A percentile compares a stretch with the other conserved stretches of the same genome.
phyloP scores from a whole-genome alignment of 805 yeast species.

The Metschnikowia noctiluminum region DNA sequence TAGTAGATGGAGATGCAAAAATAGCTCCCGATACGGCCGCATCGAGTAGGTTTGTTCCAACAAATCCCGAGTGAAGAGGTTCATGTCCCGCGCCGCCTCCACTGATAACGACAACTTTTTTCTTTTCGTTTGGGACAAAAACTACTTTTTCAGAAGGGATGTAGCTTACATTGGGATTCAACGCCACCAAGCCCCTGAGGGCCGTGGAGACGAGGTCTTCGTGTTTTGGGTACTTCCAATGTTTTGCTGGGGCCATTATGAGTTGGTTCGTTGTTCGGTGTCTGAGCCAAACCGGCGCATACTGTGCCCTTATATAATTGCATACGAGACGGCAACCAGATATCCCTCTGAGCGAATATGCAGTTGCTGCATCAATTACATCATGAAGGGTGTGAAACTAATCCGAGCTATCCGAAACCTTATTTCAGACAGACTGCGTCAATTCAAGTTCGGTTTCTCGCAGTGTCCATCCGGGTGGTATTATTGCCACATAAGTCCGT shows the following conservation, averaged over 20 bases:
- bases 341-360: conserved; percentile 5
- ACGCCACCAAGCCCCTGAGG: conserved; percentile 49
- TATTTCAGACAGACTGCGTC: neutral
- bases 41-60: conserved; percentile 77
- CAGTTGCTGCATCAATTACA: conserved; percentile 3
- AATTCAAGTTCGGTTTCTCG: too few relatives aligned
- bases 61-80: conserved; percentile 89
- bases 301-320: neutral
- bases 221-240: conserved; percentile 46
- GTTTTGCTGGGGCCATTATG: conserved; percentile 29
- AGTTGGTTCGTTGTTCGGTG: neutral
- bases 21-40: conserved; percentile 88
- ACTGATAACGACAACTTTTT: conserved; percentile 70
- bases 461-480: too few relatives aligned
- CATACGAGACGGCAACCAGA: conserved; percentile 1
- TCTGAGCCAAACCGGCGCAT: neutral
- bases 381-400: neutral
- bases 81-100: conserved; percentile 98
- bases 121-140: conserved; percentile 37
- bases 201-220: conserved; percentile 47
- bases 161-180: conserved; percentile 53
- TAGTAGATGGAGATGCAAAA: conserved; percentile 95
- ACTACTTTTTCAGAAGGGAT: conserved; percentile 58
- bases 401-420: neutral
- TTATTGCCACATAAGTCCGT: too few relatives aligned